Base-by-base conservation (phyloP, 2,329 filamentous ascomycete species). In the Xylaria sp. region DNA sequence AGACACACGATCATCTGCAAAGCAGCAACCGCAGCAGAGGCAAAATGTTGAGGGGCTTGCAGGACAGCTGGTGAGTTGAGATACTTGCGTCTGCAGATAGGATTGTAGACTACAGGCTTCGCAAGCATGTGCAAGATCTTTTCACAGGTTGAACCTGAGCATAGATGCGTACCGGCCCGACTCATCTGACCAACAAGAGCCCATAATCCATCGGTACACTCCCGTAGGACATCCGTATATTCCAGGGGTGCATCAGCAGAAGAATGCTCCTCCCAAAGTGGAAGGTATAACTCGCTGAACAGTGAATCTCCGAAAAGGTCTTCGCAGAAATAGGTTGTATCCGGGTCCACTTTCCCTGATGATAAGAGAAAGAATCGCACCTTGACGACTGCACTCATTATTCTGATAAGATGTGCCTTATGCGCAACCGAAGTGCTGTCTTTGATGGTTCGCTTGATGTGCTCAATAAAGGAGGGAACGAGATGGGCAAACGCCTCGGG, bases 401-500 rank as follows among this genome's bases (percentile, higher is more conserved):
- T 72, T 16, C 77, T 76, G 1, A 84, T 66, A 1, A 85, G 74
- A 59, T 83, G 79, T n/a, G 77, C 75, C 35, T 76, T 78, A 60
- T 85, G 82, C 2, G 75, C 72, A 3, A 76, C 69, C 1, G 80
- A 80, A 65, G 80, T 81, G 1, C 79, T 76, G 60, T 82, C 77
- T 37, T 76, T 77, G 8, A 85, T 69, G 42, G 79, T 80, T 55
- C 78, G 76, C 59, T 79, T 79, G 39, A 83, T 73, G 35, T 73
- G 70, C 2, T 80, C 76, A 3, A 81, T 73, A 44, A 83, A 74
- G 9, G 75, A 72, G 1, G 79, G 77, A 2, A 78, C 73, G 2
- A 78, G 74, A 66, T 80, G 70, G 6, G 77, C 73, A 64, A 84
- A 85, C 0, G 80, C 76, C 23, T 73, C 70, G 3, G 75, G 69